Evolutionary conservation across 2,329 filamentous ascomycete genomes (phyloP), one percentile per base, ranked within the genome.

Genomic region (Alternaria consortialis): DNA sequence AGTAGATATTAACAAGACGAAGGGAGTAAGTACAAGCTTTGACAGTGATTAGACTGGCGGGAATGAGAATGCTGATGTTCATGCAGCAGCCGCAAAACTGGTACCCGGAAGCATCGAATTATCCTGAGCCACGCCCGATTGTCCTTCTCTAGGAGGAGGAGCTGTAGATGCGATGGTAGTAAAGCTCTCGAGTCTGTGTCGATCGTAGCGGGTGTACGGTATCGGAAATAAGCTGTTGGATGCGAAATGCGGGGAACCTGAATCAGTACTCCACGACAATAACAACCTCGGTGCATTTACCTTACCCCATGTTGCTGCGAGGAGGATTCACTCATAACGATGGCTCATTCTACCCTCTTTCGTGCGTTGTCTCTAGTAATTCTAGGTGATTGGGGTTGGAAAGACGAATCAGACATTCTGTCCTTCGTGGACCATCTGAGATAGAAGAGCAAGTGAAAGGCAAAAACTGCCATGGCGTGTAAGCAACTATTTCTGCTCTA

Each of bases 391-490:
- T 34, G 40, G n/a, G 25, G 32, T n/a, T 47, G 5, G 17, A 17
- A 5, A 23, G 36, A 29, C 23, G 34, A 2, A 2, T 7, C n/a
- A 13, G 25, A 20, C 6, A 5, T 40, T 20, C 8, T 15, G 11
- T 40, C 15, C 15, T 20, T 31, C 0, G 7, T 29, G 25, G 15
- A 15, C 5, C 36, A 6, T 50, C 20, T 27, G 8, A 12, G 5
- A 25, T n/a, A 25, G 20, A 25, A 50, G 17, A 12, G n/a, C 15
- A 5, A 11, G 31, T 27, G 5, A 32, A 36, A 50, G 12, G 31
- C 15, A 8, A 6, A n/a, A 12, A 25, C 11, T 17, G 47, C 11
- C 7, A 66, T 67, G 63, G 60, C 58, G 3, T 55, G 65, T 66
- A 60, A 64, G 65, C 36, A 31, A 20, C 23, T n/a, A 39, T 12